Base-by-base conservation (phyloP, 176 grass and related monocot species). In the Pontederia paniculata region DNA sequence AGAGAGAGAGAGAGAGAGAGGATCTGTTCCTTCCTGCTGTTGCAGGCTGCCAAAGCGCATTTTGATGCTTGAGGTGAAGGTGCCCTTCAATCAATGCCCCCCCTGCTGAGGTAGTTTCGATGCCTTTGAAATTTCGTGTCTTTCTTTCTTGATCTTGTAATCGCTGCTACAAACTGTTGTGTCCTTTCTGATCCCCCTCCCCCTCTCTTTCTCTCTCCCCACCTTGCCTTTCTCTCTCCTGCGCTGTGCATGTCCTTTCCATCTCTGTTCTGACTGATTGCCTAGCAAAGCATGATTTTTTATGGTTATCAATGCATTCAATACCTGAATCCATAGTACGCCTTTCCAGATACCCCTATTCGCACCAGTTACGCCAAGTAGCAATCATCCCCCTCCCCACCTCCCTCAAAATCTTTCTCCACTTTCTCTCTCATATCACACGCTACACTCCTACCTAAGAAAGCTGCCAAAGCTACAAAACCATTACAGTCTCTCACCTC, bases 261-360 rank as follows among this genome's bases (percentile, higher is more conserved):
- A 37, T 37, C 28, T 37, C 28, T n/a, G n/a, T 37, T 37, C 28
- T 37, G 43, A 48, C 60, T 48, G 43, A 63, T 63, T 63, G 43
- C 60, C 60, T 63, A 23, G 60, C 60, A 63, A 63, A 47, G 58
- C 58, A 23, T 17, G 60, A 48, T 63, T 63, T 63, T 63, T 23
- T 63, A 48, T 63, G 60, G 60, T 63, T 63, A 63, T 47, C 44
- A 63, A 63, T 63, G 60, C 60, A 48, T 63, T 63, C 44, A 63
- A 20, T 46, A 48, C 10, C 59, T 62, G 59, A 13, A 12, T 46
- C 43, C 8, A 22, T 62, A 16, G 60, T 63, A 63, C 60, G 23
- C 44, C 60, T 23, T 63, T 63, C 12, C 44, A 63, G 59, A 46
- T 62, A n/a, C 59, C 17, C 41, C 28, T 37, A 45, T 46, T 44